Evolutionary conservation across 192 early-diverging fungal species (phyloP), one percentile per base, ranked within the genome.

Genomic region (Coemansia sp.): DNA sequence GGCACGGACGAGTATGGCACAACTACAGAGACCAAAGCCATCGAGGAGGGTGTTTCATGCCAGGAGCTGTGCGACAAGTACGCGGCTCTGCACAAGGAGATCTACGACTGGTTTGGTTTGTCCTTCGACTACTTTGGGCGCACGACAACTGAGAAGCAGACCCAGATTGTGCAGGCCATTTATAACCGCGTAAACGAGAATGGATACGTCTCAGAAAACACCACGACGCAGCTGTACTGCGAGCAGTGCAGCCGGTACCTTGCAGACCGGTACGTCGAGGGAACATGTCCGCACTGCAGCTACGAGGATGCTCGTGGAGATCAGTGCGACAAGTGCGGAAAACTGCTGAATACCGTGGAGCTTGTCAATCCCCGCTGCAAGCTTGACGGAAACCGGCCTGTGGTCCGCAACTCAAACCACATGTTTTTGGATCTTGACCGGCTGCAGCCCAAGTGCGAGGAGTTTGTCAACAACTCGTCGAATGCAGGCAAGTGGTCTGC

Each of bases 1-100:
- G 97, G 97, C 66, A 98, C 97, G 2, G 97, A 99, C 81, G 97
- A 99, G 83, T 98, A 98, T 78, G 97, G 97, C 32, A 99, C 97
- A 19, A 93, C 97, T 4, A 99, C 97, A 10, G 97, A 99, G 84
- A 98, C 95, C 8, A 98, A 98, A 78, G 97, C 97, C 3, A 71
- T 98, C 11, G 89, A 95, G 56, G 97, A 99, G 69, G 90, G 90
- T 4, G 80, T 95, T 11, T 83, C 92, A 14, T 96, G 93, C 82
- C 89, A 93, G 74, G 91, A 88, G 59, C 88, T 99, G 25, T 98
- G 97, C 80, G 95, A 97, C 85, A 99, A 99, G 84, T 99, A 98
- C 83, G 74, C 92, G 72, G 85, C 85, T 17, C 71, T 95, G 53
- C 96, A 98, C 84, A 85, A 83, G 60, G 78, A 90, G 32, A 89